These are phyloP conservation scores for Quambalaria eucalypti DNA, from an alignment of 1,284 basidiomycete species.

Conservation along the genomic window DNA sequence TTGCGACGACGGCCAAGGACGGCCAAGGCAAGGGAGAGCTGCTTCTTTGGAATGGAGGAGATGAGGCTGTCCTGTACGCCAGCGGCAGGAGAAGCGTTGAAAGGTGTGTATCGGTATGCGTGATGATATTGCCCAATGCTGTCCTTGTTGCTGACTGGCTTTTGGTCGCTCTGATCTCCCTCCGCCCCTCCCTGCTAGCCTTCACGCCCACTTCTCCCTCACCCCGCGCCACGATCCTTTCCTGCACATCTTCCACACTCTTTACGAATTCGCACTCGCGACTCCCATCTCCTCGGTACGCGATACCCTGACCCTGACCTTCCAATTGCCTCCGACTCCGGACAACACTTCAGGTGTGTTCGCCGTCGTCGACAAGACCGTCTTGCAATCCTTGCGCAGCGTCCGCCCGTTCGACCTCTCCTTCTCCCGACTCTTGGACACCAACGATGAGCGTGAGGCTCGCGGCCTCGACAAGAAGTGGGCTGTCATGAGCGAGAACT, in stretches of 20 bases:
- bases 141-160: neutral
- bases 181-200: slow-evolving; percentile 1
- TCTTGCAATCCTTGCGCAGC: slow-evolving; percentile 21
- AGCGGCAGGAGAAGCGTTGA: slow-evolving; percentile 36
- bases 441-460: slow-evolving; percentile 18
- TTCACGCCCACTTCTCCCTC: slow-evolving; percentile 31
- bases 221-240: slow-evolving; percentile 36
- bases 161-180: neutral
- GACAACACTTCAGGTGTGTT: slow-evolving; percentile 34
- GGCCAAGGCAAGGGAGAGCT: slow-evolving; percentile 11
- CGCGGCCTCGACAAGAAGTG: slow-evolving; percentile 32
- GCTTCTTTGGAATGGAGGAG: slow-evolving; percentile 42
- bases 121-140: too few relatives aligned
- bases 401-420: slow-evolving; percentile 35
- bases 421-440: slow-evolving; percentile 32
- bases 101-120: slow-evolving; percentile 8
- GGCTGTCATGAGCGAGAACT: slow-evolving; percentile 37
- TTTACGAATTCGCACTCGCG: slow-evolving; percentile 25
- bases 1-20: slow-evolving; percentile 26
- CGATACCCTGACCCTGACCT: slow-evolving; percentile 31
- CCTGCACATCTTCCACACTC: slow-evolving; percentile 13
- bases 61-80: slow-evolving; percentile 37
- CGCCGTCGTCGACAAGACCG: slow-evolving; percentile 37
- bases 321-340: slow-evolving; percentile 23
- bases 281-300: slow-evolving; percentile 13